Base-by-base conservation (phyloP, 2,329 filamentous ascomycete species). In the Exophiala mesophila region DNA sequence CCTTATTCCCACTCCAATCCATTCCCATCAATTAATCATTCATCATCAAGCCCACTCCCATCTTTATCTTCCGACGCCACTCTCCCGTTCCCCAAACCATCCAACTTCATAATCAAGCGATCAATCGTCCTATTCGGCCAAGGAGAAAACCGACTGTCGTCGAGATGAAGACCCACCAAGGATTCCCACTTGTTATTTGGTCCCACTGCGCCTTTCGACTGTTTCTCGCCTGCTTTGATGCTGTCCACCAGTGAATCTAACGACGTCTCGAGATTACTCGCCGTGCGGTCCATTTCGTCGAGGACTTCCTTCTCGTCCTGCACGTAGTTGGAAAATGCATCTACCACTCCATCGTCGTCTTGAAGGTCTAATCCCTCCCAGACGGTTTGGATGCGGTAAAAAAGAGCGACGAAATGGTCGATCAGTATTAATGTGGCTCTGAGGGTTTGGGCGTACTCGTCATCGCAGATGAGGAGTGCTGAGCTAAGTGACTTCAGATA, bases 91-190 rank as follows among this genome's bases (percentile, higher is more conserved):
- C n/a, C n/a, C 21, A 56, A 37, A 31, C 76, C 79, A 53, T 95
- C 88, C 55, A 96, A 68, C 69, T 95, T 95, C 87, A 95, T 94
- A 59, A 96, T 64, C 59, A 96, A 65, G 45, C 85, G 73, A 66
- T 95, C 88, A 33, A 96, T 79, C 1, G 88, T 85, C 0, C 86
- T 86, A 3, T 87, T 77, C 47, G 83, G 80, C 49, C 78, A 74
- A 1, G 87, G 83, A 20, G 82, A 72, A 60, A 95, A 49, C 64
- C 52, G 71, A 46, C 67, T 58, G 36, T 61, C 55, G 35, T 71
- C 61, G 48, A 75, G 73, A 36, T 90, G 80, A 35, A 89, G 76
- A 40, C 76, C 71, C 39, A 76, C 63, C 23, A 83, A 57, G 28
- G 71, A 68, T n/a, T 65, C 64, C 2, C 82, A 68, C 3, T 82